A percentile compares a stretch with the other conserved stretches of the same genome.
phyloP scores from a whole-genome alignment of 768 basidiomycete genomes.

The Auricularia auricula-judae region DNA sequence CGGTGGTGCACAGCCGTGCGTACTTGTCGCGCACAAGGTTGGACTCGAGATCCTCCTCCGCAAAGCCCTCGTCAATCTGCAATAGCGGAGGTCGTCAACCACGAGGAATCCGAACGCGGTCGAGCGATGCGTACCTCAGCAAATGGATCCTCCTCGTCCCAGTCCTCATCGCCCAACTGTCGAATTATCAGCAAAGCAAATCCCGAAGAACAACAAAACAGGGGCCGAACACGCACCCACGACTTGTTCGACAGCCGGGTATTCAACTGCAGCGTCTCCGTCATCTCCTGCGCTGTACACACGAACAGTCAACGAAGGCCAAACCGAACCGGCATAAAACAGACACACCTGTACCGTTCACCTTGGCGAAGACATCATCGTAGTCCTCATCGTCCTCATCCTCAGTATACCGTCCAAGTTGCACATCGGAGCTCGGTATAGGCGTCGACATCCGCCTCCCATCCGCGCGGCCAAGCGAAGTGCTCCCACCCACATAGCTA shows the following conservation, averaged over 20 bases:
- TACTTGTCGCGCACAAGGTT: slow-evolving; percentile 90
- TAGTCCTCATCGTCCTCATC: slow-evolving; percentile 79
- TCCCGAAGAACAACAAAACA: background rate
- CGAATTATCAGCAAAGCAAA: slow-evolving; percentile 2
- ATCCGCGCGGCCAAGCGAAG: slow-evolving; percentile 17
- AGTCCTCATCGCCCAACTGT: slow-evolving; percentile 71
- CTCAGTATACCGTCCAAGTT: slow-evolving; percentile 80
- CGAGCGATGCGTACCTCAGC: slow-evolving; percentile 50
- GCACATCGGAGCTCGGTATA: slow-evolving; percentile 35
- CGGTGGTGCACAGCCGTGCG: slow-evolving; percentile 70
- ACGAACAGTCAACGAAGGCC: slow-evolving; percentile 3
- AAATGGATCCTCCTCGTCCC: slow-evolving; percentile 93
- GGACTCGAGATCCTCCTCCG: slow-evolving; percentile 83
- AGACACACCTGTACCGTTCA: slow-evolving; percentile 39
- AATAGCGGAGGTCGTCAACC: slow-evolving; percentile 4
- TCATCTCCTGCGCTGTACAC: slow-evolving; percentile 43
- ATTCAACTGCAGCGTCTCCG: slow-evolving; percentile 73
- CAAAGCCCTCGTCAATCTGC: slow-evolving; percentile 87
- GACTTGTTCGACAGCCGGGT: slow-evolving; percentile 82
- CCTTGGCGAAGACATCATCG: slow-evolving; percentile 86
- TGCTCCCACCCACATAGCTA: slow-evolving; percentile 22
- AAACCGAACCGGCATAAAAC: slow-evolving; percentile 1
- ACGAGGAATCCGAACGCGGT: background rate
- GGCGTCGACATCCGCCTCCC: slow-evolving; percentile 14
- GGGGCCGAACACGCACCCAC: slow-evolving; percentile 44